A percentile compares a stretch with the other conserved stretches of the same genome.
Evolutionary conservation across 2,329 filamentous ascomycete genomes (phyloP).

Genomic region (Lasiodiplodia theobromae): DNA sequence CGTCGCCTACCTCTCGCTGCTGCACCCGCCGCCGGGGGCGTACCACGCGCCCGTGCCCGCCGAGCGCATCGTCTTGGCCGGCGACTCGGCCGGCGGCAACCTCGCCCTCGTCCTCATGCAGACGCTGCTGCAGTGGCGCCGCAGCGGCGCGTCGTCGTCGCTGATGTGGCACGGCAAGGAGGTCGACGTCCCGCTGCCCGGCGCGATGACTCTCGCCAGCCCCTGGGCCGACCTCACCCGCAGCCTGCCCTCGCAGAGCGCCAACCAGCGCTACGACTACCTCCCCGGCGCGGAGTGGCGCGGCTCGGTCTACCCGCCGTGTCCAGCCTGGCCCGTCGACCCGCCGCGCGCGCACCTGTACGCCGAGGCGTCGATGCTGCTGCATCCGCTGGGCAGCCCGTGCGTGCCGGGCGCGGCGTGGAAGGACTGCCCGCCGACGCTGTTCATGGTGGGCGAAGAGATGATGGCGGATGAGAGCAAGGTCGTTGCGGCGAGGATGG

Average conservation of each 20-base stretch:
- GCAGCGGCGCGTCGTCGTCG: conserved; percentile 48
- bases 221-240: conserved; percentile 77
- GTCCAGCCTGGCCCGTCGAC: conserved; percentile 55
- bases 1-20: conserved; percentile 73
- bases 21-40: conserved; percentile 73
- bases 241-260: conserved; percentile 63
- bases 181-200: conserved; percentile 70
- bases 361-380: conserved; percentile 51
- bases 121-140: conserved; percentile 69
- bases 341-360: conserved; percentile 58
- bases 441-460: conserved; percentile 74
- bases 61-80: conserved; percentile 72
- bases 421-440: conserved; percentile 70
- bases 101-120: conserved; percentile 72
- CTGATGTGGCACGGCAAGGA: conserved; percentile 67
- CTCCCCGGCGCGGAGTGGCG: conserved; percentile 58
- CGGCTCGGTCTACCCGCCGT: conserved; percentile 52
- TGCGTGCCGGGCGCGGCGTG: conserved; percentile 62
- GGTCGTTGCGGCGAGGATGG: conserved; percentile 65
- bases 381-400: conserved; percentile 73
- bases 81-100: conserved; percentile 80
- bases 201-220: conserved; percentile 67
- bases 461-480: conserved; percentile 72
- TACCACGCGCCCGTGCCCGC: conserved; percentile 71
- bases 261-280: conserved; percentile 68